Evolutionary conservation across 176 grass and related monocot genomes (phyloP), one percentile per base, ranked within the genome.

Genomic region (Oryza longistaminata): DNA sequence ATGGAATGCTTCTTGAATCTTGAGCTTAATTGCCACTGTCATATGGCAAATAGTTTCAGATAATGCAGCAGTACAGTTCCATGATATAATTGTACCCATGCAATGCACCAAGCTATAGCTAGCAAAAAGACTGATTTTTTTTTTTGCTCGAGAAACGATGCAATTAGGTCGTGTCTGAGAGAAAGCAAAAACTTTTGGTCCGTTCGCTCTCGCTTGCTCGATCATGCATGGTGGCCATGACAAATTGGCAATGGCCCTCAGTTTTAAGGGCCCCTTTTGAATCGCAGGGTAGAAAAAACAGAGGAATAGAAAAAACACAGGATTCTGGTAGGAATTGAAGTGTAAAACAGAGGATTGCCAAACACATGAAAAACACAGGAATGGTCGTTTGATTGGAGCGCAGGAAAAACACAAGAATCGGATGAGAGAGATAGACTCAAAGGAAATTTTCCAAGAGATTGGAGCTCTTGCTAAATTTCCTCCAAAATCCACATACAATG

Each of bases 181-280:
- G 73, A 85, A 68, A 60, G 64, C 73, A 40, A 77, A 4, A 77
- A 4, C 83, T 58, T 70, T 85, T 85, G 35, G 35, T 37, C 15
- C 68, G 72, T 21, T 62, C 42, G 17, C 58, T 4, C 21, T 22
- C 58, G 35, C 35, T 37, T 6, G 13, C 5, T 35, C 43, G 70
- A 14, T 17, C 61, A 44, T 16, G 77, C 61, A 44, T 16, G 77
- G 77, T 49, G 58, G 3, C 19, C 44, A 39, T 75, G 70, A 26
- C 60, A 46, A 17, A 60, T 9, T 42, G 40, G 4, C 61, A 64
- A 17, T 71, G 21, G 16, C 74, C 49, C 74, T 29, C 74, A 76
- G 74, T 13, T 35, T n/a, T 16, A 21, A n/a, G n/a, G n/a, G n/a
- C n/a, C n/a, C n/a, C n/a, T n/a, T n/a, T n/a, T n/a, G n/a, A n/a